Evolutionary conservation across 2,329 filamentous ascomycete species (phyloP).

Genomic region (Dactylellina drechsleri): DNA sequence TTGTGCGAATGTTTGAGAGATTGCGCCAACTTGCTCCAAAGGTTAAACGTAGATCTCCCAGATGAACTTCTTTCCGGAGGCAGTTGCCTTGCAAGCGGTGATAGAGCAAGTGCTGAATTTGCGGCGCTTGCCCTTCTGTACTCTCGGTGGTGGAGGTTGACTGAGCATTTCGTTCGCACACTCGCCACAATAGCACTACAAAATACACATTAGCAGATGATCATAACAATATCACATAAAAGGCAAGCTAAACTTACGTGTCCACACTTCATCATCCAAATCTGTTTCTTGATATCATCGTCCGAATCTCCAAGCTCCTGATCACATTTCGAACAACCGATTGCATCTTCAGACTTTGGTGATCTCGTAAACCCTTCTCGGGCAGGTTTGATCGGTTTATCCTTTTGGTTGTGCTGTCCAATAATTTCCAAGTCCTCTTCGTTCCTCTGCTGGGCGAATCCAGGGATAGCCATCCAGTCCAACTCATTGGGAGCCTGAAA

Average conservation of each 20-base stretch:
- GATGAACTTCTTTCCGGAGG: slow-evolving; percentile 40
- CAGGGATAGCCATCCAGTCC: slow-evolving; percentile 59
- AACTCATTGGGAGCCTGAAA: slow-evolving; percentile 57
- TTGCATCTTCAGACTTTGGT: slow-evolving; percentile 75
- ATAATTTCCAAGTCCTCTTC: slow-evolving; percentile 63
- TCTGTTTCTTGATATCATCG: slow-evolving; percentile 75
- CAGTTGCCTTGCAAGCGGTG: slow-evolving; percentile 49
- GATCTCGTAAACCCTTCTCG: slow-evolving; percentile 82
- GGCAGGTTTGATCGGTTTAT: slow-evolving; percentile 73
- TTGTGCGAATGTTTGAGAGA: not conserved
- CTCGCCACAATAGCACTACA: slow-evolving; percentile 67
- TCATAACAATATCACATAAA: slow-evolving; percentile 19
- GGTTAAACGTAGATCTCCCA: slow-evolving; percentile 48
- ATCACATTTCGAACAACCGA: slow-evolving; percentile 87
- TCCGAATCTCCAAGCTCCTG: slow-evolving; percentile 80
- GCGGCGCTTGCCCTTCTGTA: slow-evolving; percentile 50
- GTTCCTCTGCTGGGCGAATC: slow-evolving; percentile 60
- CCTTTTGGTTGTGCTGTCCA: slow-evolving; percentile 60
- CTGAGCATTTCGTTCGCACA: slow-evolving; percentile 63
- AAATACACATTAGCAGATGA: not conserved
- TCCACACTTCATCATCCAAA: slow-evolving; percentile 92
- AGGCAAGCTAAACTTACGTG: slow-evolving; percentile 72
- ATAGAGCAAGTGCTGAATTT: slow-evolving; percentile 51
- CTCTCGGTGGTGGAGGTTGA: slow-evolving; percentile 57
- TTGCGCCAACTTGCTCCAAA: not conserved